Conservation (phyloP, 768 basidiomycete genomes). For the Austroboletus eburneus region DNA sequence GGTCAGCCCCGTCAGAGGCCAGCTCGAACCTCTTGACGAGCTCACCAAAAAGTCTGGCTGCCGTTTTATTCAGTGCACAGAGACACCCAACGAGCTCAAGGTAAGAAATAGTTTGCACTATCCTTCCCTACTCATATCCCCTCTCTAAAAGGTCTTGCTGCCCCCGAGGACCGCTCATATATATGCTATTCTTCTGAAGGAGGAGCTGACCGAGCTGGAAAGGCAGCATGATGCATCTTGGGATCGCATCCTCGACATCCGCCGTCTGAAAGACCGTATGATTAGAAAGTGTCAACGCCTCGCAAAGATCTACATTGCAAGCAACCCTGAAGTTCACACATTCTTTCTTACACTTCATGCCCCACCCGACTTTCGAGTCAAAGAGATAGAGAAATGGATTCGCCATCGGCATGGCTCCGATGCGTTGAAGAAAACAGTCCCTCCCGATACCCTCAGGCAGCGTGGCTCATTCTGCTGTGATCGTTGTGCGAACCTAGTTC, state of each 20-base stretch:
- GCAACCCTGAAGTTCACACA: constrained; percentile 36
- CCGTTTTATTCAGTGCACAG: constrained; percentile 72
- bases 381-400: constrained; percentile 80
- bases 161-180: constrained; percentile 63
- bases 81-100: constrained; percentile 73
- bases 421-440: constrained; percentile 17
- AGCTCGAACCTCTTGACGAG: constrained; percentile 63
- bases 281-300: constrained; percentile 73
- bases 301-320: constrained; percentile 41
- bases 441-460: constrained; percentile 19
- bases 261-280: constrained; percentile 78
- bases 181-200: constrained; percentile 61
- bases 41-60: constrained; percentile 51
- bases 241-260: constrained; percentile 69
- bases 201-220: constrained; percentile 57
- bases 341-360: constrained; percentile 66
- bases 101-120: constrained; percentile 30
- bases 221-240: constrained; percentile 55
- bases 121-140: constrained; percentile 1
- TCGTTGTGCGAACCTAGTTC: constrained; percentile 32
- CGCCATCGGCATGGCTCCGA: constrained; percentile 40
- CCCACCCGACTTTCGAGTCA: constrained; percentile 66
- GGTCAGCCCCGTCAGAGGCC: constrained; percentile 67
- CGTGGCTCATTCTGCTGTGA: constrained; percentile 32
- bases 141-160: constrained; percentile 51